phyloP scores from a whole-genome alignment of 1,284 basidiomycete species.

The Afroboletus lepidellus region DNA sequence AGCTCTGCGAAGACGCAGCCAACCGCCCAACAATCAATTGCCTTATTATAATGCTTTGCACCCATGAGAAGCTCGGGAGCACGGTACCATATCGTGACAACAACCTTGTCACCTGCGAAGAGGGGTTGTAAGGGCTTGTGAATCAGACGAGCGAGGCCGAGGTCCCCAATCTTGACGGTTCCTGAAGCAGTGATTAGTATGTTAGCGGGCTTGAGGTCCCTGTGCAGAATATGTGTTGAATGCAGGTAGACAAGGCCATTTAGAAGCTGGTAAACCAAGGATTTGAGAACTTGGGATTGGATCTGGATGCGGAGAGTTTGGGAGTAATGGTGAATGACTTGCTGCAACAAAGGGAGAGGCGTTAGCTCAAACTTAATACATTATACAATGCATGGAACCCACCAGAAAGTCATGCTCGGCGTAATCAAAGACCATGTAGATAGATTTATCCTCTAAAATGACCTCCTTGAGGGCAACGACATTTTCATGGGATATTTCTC shows the following conservation, averaged over 20 bases:
- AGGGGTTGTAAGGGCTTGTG: constrained; percentile 85
- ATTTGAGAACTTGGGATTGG: constrained; percentile 80
- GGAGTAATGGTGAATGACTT: constrained; percentile 98
- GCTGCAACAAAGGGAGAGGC: constrained; percentile 44
- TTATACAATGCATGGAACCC: constrained; percentile 30
- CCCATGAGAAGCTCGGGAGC: constrained; percentile 94
- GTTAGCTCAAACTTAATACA: not conserved
- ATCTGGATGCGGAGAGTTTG: constrained; percentile 82
- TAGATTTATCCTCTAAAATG: constrained; percentile 95
- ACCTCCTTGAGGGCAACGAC: constrained; percentile 91
- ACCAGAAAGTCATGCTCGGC: constrained; percentile 98
- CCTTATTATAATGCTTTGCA: constrained; percentile 94
- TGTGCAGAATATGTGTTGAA: constrained; percentile 91
- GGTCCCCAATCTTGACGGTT: constrained; percentile 96
- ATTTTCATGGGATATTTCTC: constrained; percentile 93
- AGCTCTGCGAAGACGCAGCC: constrained; percentile 98
- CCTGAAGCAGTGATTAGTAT: constrained; percentile 91
- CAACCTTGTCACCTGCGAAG: constrained; percentile 92
- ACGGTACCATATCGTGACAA: constrained; percentile 99
- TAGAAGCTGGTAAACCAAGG: constrained; percentile 92
- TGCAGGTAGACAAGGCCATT: constrained; percentile 96
- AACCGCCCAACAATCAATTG: constrained; percentile 94
- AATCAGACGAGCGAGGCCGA: constrained; percentile 89
- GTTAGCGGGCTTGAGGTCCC: constrained; percentile 98
- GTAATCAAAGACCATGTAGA: constrained; percentile 99